Conservation (phyloP, 192 early-diverging fungal species). For the Endogone sp. region DNA sequence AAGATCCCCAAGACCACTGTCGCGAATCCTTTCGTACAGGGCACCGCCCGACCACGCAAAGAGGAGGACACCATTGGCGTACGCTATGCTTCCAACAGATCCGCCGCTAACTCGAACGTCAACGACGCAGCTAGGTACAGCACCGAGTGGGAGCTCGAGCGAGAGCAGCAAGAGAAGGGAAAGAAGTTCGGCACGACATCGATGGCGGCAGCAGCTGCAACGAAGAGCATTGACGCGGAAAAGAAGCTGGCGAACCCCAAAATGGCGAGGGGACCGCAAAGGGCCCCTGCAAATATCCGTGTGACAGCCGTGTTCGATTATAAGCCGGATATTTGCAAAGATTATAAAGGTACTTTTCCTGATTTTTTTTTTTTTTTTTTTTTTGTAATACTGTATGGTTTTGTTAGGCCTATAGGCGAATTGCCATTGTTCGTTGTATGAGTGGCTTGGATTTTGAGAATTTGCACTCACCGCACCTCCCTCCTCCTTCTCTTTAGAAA, state of each 20-base stretch:
- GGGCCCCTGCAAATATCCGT: slow-evolving; percentile 68
- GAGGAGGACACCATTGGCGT: slow-evolving; percentile 18
- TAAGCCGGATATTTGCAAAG: slow-evolving; percentile 98
- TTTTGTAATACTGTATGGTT: too few relatives aligned
- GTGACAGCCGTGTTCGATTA: slow-evolving; percentile 91
- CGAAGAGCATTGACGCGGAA: slow-evolving; percentile 30
- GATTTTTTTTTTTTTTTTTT: not conserved
- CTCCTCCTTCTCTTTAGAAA: slow-evolving; percentile 40
- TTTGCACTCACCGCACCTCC: not conserved
- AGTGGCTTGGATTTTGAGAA: too few relatives aligned
- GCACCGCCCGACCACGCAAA: slow-evolving; percentile 35
- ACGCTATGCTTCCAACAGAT: slow-evolving; percentile 25
- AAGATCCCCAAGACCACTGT: slow-evolving; percentile 31
- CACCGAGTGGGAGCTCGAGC: slow-evolving; percentile 39
- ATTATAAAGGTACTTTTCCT: slow-evolving; percentile 75
- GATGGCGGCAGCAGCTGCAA: slow-evolving; percentile 27
- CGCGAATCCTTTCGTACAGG: slow-evolving; percentile 36
- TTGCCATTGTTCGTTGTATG: too few relatives aligned
- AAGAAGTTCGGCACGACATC: slow-evolving; percentile 23
- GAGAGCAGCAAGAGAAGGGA: slow-evolving; percentile 26
- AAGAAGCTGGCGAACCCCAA: slow-evolving; percentile 36
- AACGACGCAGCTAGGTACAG: slow-evolving; percentile 35
- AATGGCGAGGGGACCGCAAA: slow-evolving; percentile 69
- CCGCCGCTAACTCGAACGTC: slow-evolving; percentile 19
- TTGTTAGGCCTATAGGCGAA: too few relatives aligned